phyloP scores from a whole-genome alignment of 1,284 basidiomycete species.

The Athelia psychrophila region DNA sequence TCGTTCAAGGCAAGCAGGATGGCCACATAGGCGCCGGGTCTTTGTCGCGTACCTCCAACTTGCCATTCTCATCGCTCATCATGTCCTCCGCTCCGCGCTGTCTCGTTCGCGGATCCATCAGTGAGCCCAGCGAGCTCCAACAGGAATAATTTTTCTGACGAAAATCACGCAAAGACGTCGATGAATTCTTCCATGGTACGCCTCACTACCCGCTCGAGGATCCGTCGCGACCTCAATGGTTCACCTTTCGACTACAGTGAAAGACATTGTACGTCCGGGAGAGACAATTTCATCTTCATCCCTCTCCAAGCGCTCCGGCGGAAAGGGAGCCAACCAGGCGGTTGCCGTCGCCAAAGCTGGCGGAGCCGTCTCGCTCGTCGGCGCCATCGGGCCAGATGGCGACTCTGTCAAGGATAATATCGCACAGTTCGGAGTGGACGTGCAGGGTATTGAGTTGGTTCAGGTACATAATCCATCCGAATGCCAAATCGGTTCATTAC shows the following conservation, averaged over 20 bases:
- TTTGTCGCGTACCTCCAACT: no score
- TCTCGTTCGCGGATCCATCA: slow-evolving; percentile 52
- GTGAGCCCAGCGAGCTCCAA: slow-evolving; percentile 28
- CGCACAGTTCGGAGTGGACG: slow-evolving; percentile 34
- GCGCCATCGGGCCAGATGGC: slow-evolving; percentile 46
- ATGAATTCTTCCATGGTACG: slow-evolving; percentile 57
- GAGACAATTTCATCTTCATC: slow-evolving; percentile 51
- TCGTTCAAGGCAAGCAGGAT: not conserved
- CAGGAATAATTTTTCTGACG: not conserved
- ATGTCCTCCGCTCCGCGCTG: slow-evolving; percentile 22
- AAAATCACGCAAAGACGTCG: slow-evolving; percentile 36
- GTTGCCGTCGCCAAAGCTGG: slow-evolving; percentile 51
- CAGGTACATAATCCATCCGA: slow-evolving; percentile 28
- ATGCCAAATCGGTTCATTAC: not conserved
- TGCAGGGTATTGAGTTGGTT: slow-evolving; percentile 32
- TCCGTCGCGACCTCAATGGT: not conserved
- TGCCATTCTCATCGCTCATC: not conserved
- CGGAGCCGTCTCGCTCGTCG: slow-evolving; percentile 40
- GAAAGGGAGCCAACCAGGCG: slow-evolving; percentile 62
- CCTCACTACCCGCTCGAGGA: not conserved
- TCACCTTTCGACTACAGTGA: slow-evolving; percentile 30
- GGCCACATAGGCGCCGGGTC: not conserved
- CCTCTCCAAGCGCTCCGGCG: slow-evolving; percentile 47
- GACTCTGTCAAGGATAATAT: slow-evolving; percentile 40
- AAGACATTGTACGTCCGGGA: slow-evolving; percentile 47